Percentiles rank a stretch among this genome's conserved stretches.
Conservation (phyloP, 257 asterid species). For the Dorcoceras hygrometricum region DNA sequence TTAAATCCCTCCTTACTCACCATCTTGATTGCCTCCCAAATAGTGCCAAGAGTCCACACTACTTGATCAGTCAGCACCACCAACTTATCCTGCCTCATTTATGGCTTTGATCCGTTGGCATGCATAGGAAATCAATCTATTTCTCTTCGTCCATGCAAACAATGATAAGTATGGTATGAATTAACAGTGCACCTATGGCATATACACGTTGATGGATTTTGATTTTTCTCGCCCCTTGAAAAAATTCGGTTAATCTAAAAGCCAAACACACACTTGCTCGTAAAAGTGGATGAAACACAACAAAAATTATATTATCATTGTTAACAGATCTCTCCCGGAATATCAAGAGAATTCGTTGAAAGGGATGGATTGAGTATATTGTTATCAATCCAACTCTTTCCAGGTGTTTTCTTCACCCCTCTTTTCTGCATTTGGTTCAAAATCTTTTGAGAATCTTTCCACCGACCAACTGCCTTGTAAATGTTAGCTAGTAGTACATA, state of each 20-base stretch:
- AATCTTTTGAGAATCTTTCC: constrained; percentile 67
- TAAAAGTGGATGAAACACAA: background rate
- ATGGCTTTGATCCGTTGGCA: too few relatives aligned
- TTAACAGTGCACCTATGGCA: too few relatives aligned
- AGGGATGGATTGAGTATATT: constrained; percentile 24
- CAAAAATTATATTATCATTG: constrained; percentile 3
- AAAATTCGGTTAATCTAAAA: background rate
- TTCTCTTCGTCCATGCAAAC: too few relatives aligned
- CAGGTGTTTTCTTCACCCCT: constrained; percentile 64
- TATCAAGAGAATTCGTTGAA: constrained; percentile 13
- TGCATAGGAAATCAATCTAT: too few relatives aligned
- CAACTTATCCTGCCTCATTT: constrained; percentile 45
- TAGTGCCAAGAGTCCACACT: constrained; percentile 41
- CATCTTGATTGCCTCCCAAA: constrained; percentile 52
- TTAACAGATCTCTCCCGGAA: constrained; percentile 16
- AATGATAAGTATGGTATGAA: too few relatives aligned
- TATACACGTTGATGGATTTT: too few relatives aligned
- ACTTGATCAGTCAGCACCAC: constrained; percentile 64
- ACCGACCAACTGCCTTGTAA: constrained; percentile 71
- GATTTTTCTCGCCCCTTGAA: too few relatives aligned
- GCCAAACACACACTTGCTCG: background rate
- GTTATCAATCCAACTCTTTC: constrained; percentile 76
- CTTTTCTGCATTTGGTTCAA: constrained; percentile 55
- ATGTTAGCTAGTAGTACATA: constrained; percentile 75
- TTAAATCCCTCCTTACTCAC: constrained; percentile 51